Evolutionary conservation across 2,329 filamentous ascomycete genomes (phyloP).

Genomic region (Botryotinia convoluta): DNA sequence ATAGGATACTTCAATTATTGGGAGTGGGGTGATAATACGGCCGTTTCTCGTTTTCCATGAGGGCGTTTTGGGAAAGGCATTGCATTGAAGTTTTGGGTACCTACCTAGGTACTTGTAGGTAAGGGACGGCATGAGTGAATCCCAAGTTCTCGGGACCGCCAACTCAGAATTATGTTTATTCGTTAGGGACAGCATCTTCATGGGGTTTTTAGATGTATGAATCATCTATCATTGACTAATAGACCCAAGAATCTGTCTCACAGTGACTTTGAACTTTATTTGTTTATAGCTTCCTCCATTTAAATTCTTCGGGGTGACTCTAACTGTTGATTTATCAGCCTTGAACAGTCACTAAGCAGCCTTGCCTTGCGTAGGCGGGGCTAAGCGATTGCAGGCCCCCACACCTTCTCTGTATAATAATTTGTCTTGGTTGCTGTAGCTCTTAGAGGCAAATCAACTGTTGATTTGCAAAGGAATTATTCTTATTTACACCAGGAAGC

Average conservation of each 20-base stretch:
- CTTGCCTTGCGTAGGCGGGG: constrained; percentile 16
- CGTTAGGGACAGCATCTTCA: neutral
- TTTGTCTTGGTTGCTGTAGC: constrained; percentile 7
- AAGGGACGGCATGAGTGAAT: constrained; percentile 1
- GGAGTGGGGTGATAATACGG: neutral
- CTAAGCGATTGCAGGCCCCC: constrained; percentile 4
- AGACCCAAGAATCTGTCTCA: neutral
- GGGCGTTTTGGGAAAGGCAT: constrained; percentile 17
- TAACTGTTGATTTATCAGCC: constrained; percentile 13
- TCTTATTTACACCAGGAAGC: neutral
- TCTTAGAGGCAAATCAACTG: neutral
- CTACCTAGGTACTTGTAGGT: neutral
- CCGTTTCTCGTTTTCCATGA: neutral
- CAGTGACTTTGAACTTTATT: neutral
- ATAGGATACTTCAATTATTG: neutral
- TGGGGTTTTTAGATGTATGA: neutral
- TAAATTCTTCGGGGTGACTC: neutral
- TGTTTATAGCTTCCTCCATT: neutral
- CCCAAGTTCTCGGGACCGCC: neutral
- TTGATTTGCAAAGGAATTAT: neutral
- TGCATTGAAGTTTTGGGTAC: constrained; percentile 6
- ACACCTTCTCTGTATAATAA: constrained; percentile 12
- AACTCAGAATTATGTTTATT: neutral
- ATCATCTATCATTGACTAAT: constrained; percentile 3
- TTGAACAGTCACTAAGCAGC: constrained; percentile 15